Base-by-base conservation (phyloP, 164 flowering plant genomes). In the Sedum album region DNA sequence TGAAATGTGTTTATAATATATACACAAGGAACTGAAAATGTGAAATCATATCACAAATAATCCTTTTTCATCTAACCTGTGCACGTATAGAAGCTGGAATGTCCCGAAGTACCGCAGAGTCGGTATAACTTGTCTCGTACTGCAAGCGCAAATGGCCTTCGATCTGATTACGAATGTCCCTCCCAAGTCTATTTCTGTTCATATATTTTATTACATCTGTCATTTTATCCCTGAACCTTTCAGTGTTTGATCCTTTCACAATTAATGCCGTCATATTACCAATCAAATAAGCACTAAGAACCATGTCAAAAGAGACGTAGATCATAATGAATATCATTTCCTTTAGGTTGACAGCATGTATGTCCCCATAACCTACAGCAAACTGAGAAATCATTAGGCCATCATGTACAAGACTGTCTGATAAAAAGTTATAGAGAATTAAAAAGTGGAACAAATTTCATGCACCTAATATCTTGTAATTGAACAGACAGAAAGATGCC, bases 211-310 rank as follows among this genome's bases (percentile, higher is more conserved):
- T 74, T 20, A 85, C 46, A 69, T 85, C 87, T 26, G 84, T 68
- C 89, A 83, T 85, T 74, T 76, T 85, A 70, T 85, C 89, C 75
- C 89, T 83, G 66, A 76, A 85, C 57, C 77, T 79, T 66, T 78
- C 87, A 6, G 89, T 85, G 20, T 81, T 85, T 17, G 89, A 85
- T 68, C 89, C 87, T 77, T 85, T 85, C 2, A 85, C 89, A n/a
- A 85, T 85, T 66, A 85, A 73, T 11, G 89, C 89, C 31, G 89
- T 81, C 86, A 85, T 85, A 73, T 85, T 85, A 78, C 87, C 89
- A 57, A 85, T 76, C 60, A 85, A 71, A 68, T 85, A 85, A 31
- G 87, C 86, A 33, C 89, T 85, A n/a, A 85, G 82, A 75, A 85
- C 60, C 89, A 85, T 85, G 72, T 85, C 89, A 71, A 85, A 81